phyloP scores from a whole-genome alignment of 495 filamentous ascomycete genomes.

The Penicillium paradoxum region DNA sequence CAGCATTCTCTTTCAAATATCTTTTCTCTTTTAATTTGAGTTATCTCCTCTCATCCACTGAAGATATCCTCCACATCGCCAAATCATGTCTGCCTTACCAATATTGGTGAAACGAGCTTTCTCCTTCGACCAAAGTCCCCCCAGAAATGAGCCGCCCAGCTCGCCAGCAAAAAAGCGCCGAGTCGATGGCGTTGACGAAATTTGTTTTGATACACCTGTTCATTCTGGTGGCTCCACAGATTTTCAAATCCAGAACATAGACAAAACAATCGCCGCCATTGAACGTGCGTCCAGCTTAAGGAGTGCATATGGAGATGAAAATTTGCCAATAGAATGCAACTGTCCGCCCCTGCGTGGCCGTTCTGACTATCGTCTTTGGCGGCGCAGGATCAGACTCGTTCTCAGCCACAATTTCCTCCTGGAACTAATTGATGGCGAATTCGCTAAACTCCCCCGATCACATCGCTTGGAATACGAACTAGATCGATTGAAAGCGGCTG shows the following conservation, averaged over 20 bases:
- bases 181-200: not conserved
- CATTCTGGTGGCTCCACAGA: not conserved
- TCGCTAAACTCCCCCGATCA: not conserved
- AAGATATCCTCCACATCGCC: too few relatives aligned
- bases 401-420: not conserved
- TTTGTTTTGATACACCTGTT: not conserved
- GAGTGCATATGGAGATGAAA: not conserved
- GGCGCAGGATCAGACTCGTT: not conserved
- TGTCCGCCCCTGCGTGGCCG: conserved; percentile 1
- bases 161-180: conserved; percentile 5
- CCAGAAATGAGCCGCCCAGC: not conserved
- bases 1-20: not conserved
- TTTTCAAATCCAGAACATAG: not conserved
- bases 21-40: not conserved
- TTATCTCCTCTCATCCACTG: too few relatives aligned
- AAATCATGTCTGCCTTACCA: not conserved
- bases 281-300: not conserved
- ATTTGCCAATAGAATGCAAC: not conserved
- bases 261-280: not conserved
- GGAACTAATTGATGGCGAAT: not conserved
- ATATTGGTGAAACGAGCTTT: not conserved
- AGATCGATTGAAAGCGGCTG: not conserved
- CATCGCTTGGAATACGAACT: not conserved
- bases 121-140: not conserved
- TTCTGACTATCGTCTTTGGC: not conserved